A percentile compares a stretch with the other conserved stretches of the same genome.
These are phyloP conservation scores for Cocos nucifera DNA, from an alignment of 176 grass and related monocot species.

Conservation along the genomic window DNA sequence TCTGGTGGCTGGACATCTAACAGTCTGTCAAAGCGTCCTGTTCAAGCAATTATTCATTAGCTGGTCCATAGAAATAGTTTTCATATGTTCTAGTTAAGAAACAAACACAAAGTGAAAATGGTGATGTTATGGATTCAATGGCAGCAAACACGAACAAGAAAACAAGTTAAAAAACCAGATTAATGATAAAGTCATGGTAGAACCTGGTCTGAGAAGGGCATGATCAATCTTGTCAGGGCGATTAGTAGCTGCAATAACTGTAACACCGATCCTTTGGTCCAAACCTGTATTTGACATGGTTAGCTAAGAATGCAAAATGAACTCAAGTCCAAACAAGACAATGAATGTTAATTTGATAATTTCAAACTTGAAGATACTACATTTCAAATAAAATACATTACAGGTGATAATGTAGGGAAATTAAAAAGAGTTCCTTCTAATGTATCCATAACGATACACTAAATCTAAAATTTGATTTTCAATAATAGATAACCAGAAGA, in stretches of 20 bases:
- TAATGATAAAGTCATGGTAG: background rate
- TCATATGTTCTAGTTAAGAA: too few relatives aligned
- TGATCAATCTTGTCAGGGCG: slow-evolving; percentile 94
- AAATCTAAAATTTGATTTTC: too few relatives aligned
- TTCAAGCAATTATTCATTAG: slow-evolving; percentile 7
- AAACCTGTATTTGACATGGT: slow-evolving; percentile 49
- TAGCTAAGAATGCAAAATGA: slow-evolving; percentile 4
- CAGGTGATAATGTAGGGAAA: too few relatives aligned
- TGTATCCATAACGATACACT: too few relatives aligned
- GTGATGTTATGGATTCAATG: background rate
- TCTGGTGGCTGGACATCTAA: slow-evolving; percentile 84
- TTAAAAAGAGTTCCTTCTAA: too few relatives aligned
- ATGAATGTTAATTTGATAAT: too few relatives aligned
- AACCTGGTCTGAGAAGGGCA: slow-evolving; percentile 86
- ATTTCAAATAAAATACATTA: too few relatives aligned
- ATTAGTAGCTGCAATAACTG: slow-evolving; percentile 92
- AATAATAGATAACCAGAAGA: too few relatives aligned
- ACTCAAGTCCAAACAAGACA: too few relatives aligned
- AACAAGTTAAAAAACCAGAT: background rate
- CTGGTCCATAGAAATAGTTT: background rate
- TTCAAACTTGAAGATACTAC: too few relatives aligned
- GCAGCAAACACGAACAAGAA: background rate
- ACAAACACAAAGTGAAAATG: slow-evolving; percentile 1
- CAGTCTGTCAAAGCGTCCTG: slow-evolving; percentile 84
- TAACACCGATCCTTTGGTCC: slow-evolving; percentile 53